Evolutionary conservation across 2,329 filamentous ascomycete species (phyloP).

Genomic region (Claviceps sorghi): DNA sequence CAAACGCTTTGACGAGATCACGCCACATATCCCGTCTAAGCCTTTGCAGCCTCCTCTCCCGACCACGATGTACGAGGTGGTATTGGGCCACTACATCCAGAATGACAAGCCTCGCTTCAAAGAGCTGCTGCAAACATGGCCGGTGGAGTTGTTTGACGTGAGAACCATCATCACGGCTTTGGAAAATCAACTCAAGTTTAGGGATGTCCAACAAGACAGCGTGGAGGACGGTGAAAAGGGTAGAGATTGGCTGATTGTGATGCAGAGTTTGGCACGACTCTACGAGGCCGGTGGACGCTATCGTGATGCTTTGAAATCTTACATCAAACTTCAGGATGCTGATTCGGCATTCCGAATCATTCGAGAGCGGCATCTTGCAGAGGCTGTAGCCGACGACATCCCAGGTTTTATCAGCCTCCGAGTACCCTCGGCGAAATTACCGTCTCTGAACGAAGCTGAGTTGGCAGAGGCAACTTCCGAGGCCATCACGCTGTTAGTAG

Average conservation of each 20-base stretch:
- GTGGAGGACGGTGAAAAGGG: slow-evolving; percentile 58
- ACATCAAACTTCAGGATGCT: slow-evolving; percentile 82
- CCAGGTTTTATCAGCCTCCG: slow-evolving; percentile 74
- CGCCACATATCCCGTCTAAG: slow-evolving; percentile 62
- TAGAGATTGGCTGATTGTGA: slow-evolving; percentile 78
- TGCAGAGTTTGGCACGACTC: slow-evolving; percentile 70
- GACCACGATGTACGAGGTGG: slow-evolving; percentile 71
- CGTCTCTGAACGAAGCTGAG: slow-evolving; percentile 51
- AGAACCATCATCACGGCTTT: slow-evolving; percentile 62
- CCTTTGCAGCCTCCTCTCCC: slow-evolving; percentile 68
- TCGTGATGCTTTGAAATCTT: slow-evolving; percentile 73
- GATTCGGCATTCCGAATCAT: slow-evolving; percentile 80
- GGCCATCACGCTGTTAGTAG: slow-evolving; percentile 71
- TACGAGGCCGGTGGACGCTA: slow-evolving; percentile 70
- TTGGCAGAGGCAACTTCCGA: slow-evolving; percentile 70
- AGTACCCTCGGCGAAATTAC: slow-evolving; percentile 57
- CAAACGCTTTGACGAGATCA: slow-evolving; percentile 79
- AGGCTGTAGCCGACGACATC: slow-evolving; percentile 79
- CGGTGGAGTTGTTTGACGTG: slow-evolving; percentile 70
- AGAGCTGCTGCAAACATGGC: slow-evolving; percentile 70
- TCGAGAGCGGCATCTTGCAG: slow-evolving; percentile 75
- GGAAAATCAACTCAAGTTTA: slow-evolving; percentile 66
- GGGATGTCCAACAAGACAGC: slow-evolving; percentile 61
- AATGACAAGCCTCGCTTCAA: slow-evolving; percentile 61
- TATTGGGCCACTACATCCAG: slow-evolving; percentile 78